Percentiles rank a stretch among this genome's conserved stretches.
phyloP scores from a whole-genome alignment of 169 alveolate genomes.

The Cystoisospora suis region DNA sequence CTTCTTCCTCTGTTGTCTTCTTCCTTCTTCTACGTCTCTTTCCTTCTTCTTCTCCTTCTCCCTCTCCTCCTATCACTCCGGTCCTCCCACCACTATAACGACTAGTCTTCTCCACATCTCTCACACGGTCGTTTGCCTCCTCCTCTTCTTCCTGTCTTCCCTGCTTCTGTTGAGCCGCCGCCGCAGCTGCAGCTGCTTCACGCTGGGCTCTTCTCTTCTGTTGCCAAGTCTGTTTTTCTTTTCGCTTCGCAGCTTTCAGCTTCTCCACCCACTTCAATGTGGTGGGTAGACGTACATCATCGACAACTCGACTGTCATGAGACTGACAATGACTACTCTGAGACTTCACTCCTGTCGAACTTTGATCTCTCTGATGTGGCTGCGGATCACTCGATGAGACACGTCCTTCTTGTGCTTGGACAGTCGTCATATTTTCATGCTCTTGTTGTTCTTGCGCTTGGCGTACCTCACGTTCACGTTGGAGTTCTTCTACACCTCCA shows the following conservation, averaged over 20 bases:
- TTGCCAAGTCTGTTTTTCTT: constrained; percentile 41
- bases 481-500: constrained; percentile 46
- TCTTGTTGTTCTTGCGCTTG: constrained; percentile 25
- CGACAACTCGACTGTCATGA: constrained; percentile 11
- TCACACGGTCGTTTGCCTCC: neutral
- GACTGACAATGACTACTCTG: too few relatives aligned
- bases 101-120: neutral
- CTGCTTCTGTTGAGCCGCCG: neutral
- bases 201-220: constrained; percentile 49
- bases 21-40: neutral
- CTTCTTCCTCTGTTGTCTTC: too few relatives aligned
- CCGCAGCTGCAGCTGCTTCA: constrained; percentile 35
- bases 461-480: constrained; percentile 39
- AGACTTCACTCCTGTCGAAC: neutral
- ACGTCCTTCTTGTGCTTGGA: neutral
- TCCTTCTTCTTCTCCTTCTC: neutral
- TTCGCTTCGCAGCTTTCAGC: constrained; percentile 33
- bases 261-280: constrained; percentile 59
- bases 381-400: neutral
- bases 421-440: neutral
- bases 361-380: neutral
- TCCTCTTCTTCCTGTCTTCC: neutral
- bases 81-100: neutral
- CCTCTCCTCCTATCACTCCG: neutral
- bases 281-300: constrained; percentile 64